Percentiles rank a stretch among this genome's conserved stretches.
Conservation (phyloP, 768 basidiomycete species). For the Baorangia bicolor region DNA sequence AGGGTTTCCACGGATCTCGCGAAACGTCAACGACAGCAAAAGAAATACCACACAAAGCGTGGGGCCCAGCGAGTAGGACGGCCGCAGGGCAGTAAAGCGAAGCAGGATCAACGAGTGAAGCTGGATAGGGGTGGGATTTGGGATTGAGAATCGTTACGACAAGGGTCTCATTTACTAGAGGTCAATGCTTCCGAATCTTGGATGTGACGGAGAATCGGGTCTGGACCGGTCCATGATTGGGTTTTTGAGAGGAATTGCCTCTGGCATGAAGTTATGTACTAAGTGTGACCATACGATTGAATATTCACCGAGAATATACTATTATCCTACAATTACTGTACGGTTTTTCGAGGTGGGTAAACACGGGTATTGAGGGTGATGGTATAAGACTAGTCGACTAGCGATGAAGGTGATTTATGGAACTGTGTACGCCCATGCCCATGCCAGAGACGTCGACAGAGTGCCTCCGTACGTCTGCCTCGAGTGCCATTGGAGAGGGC, state of each 20-base stretch:
- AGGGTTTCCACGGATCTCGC: constrained; percentile 63
- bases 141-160: constrained; percentile 42
- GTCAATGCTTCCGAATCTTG: not conserved
- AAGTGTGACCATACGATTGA: constrained; percentile 4
- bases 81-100: constrained; percentile 81
- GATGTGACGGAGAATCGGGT: constrained; percentile 4
- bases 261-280: constrained; percentile 2
- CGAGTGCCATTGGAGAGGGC: constrained; percentile 29
- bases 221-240: not conserved
- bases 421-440: constrained; percentile 26
- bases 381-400: not conserved
- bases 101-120: constrained; percentile 69
- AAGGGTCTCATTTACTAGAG: constrained; percentile 8
- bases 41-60: constrained; percentile 79
- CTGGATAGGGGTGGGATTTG: constrained; percentile 59
- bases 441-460: constrained; percentile 33
- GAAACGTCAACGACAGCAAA: constrained; percentile 62
- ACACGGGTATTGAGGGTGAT: too few relatives aligned
- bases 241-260: not conserved
- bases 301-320: constrained; percentile 8
- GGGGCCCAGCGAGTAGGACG: constrained; percentile 61
- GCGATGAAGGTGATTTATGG: constrained; percentile 5
- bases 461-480: constrained; percentile 35
- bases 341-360: not conserved
- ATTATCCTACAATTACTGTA: constrained; percentile 24